Percentiles rank a stretch among this genome's conserved stretches.
Conservation (phyloP, 495 filamentous ascomycete genomes). For the Trichoderma virens region DNA sequence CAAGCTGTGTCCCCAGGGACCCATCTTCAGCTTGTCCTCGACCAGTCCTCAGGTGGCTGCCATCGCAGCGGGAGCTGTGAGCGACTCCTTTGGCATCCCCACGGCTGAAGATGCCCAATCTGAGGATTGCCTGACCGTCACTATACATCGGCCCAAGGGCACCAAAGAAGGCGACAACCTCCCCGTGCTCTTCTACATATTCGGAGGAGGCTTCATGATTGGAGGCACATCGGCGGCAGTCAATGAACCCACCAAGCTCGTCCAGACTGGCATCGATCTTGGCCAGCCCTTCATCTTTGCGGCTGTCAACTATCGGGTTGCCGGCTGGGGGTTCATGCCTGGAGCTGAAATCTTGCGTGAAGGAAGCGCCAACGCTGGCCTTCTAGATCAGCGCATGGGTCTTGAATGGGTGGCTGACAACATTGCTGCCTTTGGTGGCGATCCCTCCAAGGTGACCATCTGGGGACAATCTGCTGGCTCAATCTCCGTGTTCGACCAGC, state of each 20-base stretch:
- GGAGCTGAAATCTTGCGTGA: not conserved
- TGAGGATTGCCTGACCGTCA: slow-evolving; percentile 61
- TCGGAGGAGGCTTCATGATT: slow-evolving; percentile 57
- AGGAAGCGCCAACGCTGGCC: slow-evolving; percentile 1
- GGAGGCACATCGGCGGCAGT: slow-evolving; percentile 43
- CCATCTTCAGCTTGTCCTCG: not conserved
- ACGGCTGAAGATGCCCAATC: not conserved
- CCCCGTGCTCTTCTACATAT: slow-evolving; percentile 63
- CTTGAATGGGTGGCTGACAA: slow-evolving; percentile 38
- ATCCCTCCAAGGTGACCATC: slow-evolving; percentile 35
- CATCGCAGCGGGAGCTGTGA: not conserved
- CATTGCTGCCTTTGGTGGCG: slow-evolving; percentile 34
- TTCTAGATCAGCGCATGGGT: slow-evolving; percentile 26
- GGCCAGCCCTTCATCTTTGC: not conserved
- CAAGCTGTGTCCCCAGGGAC: not conserved
- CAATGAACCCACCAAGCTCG: not conserved
- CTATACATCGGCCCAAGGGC: slow-evolving; percentile 53
- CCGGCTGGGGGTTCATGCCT: slow-evolving; percentile 4
- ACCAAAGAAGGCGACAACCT: slow-evolving; percentile 34
- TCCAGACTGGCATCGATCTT: not conserved
- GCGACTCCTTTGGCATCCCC: slow-evolving; percentile 20
- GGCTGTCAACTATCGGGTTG: slow-evolving; percentile 6
- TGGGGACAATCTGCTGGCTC: slow-evolving; percentile 37
- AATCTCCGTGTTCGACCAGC: slow-evolving; percentile 50
- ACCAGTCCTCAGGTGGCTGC: not conserved